phyloP scores from a whole-genome alignment of 2,329 filamentous ascomycete species.

The Paracoccidioides lutzii region DNA sequence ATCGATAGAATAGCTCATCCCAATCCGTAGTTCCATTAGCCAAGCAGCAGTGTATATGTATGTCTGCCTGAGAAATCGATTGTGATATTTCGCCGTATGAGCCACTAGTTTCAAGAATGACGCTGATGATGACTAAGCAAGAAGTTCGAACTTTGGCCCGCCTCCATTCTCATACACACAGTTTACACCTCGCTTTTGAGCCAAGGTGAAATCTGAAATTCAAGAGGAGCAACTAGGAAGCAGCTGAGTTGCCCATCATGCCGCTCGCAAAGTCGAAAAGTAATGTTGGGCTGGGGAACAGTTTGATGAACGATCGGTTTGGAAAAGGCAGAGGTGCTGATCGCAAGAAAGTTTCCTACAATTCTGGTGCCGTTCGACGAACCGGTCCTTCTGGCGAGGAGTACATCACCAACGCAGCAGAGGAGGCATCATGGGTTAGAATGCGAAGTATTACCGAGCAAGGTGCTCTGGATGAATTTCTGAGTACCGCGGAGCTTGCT shows the following conservation, averaged over 20 bases:
- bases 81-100: neutral
- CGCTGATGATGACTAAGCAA: neutral
- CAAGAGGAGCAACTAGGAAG: neutral
- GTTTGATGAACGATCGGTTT: constrained; percentile 97
- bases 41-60: too few species aligned
- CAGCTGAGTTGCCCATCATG: constrained; percentile 37
- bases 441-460: constrained; percentile 99
- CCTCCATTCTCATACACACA: neutral
- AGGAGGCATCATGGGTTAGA: constrained; percentile 95
- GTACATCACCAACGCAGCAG: constrained; percentile 80
- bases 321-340: constrained; percentile 79
- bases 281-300: constrained; percentile 85
- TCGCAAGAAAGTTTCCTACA: constrained; percentile 57
- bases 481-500: constrained; percentile 90
- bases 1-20: too few species aligned
- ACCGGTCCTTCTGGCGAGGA: constrained; percentile 65
- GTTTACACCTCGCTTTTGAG: neutral
- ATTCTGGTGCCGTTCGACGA: constrained; percentile 53
- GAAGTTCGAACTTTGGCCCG: neutral
- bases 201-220: neutral
- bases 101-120: neutral
- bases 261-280: constrained; percentile 87
- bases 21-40: too few species aligned
- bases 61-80: neutral
- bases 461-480: constrained; percentile 88